Evolutionary conservation across 495 filamentous ascomycete genomes (phyloP), one percentile per base, ranked within the genome.

Genomic region (Apiosordaria backusii): DNA sequence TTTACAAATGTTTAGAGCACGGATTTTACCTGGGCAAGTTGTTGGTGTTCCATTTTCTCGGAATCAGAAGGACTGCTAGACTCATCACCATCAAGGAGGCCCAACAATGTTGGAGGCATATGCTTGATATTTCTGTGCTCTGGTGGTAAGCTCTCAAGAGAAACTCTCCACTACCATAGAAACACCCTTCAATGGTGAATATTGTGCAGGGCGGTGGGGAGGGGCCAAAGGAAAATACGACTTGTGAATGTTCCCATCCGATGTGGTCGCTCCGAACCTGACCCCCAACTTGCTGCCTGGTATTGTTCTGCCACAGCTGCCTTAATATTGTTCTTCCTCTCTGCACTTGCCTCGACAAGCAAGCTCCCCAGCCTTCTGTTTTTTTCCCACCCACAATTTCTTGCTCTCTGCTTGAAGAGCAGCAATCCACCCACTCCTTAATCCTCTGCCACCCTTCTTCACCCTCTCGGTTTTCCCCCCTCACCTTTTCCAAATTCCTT

Each of bases 291-390:
- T 13, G 35, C 35, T 45, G 9, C 35, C 35, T 45, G 35, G 16
- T 45, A 45, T 45, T 45, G 16, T 45, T 45, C 35, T 45, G 35
- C 35, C 35, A 45, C n/a, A n/a, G n/a, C 35, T 45, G 45, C 62
- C 53, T 57, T 57, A 57, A 22, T 64, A 29, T 18, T 64, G 62
- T 6, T 55, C 57, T 24, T 64, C 55, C n/a, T 19, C 25, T 27
- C 15, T 24, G 53, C 59, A 35, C 24, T 21, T 57, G 23, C 50
- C 59, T 55, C 25, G 15, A 50, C 22, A 45, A 45, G 35, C n/a
- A 57, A 18, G 21, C 61, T 53, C 50, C n/a, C 53, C 22, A 27
- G 5, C 24, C 16, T 50, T 26, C 53, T 57, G 5, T 13, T 57
- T 24, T 24, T 24, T 22, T 7, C 53, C 53, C 13, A 21, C 53